Evolutionary conservation across 202 grass and related monocot genomes (phyloP).

Genomic region (Setaria viridis): DNA sequence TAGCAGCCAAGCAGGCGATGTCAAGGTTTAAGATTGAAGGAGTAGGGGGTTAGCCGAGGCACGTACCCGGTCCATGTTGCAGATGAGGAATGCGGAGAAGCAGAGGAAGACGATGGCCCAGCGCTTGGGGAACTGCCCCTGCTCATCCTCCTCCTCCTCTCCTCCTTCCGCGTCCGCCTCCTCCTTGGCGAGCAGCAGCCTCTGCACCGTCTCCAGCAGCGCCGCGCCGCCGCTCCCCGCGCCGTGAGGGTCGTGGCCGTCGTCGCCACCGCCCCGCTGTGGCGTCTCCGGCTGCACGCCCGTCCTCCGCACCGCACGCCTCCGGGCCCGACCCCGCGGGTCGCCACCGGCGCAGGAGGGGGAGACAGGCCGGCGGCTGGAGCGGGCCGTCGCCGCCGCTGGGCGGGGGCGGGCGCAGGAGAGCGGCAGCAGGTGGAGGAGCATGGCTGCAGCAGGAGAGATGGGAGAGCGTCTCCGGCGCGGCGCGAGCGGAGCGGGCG

Average conservation of each 20-base stretch:
- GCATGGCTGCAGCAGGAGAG: conserved; percentile 39
- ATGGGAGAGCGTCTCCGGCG: neutral
- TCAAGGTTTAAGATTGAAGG: neutral
- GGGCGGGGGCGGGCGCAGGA: conserved; percentile 24
- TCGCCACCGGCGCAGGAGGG: neutral
- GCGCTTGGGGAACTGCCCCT: conserved; percentile 69
- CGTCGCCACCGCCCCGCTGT: neutral
- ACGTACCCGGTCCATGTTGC: conserved; percentile 95
- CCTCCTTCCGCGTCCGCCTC: neutral
- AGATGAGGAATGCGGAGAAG: conserved; percentile 95
- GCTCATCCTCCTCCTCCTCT: conserved; percentile 18
- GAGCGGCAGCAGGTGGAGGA: conserved; percentile 64
- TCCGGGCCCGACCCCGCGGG: conserved; percentile 8
- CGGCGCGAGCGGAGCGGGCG: neutral
- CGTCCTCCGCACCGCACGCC: conserved; percentile 44
- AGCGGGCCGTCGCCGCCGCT: neutral
- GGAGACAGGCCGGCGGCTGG: neutral
- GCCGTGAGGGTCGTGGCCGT: neutral
- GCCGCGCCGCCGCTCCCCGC: neutral
- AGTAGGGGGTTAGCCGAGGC: conserved; percentile 2
- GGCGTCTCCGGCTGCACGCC: conserved; percentile 45
- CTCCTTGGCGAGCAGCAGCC: conserved; percentile 25
- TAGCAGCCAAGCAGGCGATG: neutral
- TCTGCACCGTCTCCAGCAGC: conserved; percentile 38
- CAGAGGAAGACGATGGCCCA: conserved; percentile 93